Evolutionary conservation across 1,284 basidiomycete species (phyloP).

Genomic region (Blastosporella zonata): DNA sequence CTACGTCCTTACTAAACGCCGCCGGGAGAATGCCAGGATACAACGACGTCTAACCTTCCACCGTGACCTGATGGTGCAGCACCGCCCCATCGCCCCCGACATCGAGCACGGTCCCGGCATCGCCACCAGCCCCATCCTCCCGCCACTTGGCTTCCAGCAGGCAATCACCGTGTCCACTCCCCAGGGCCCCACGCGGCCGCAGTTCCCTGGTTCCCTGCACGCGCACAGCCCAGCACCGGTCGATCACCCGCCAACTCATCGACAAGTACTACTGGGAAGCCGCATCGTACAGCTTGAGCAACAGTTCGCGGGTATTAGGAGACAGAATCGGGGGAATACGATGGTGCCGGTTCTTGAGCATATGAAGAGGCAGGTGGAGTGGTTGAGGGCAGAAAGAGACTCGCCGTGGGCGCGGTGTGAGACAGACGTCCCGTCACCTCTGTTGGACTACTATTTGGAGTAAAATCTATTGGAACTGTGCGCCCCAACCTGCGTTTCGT

Average conservation of each 20-base stretch:
- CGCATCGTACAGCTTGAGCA: constrained; percentile 13
- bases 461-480: not conserved
- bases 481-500: no score
- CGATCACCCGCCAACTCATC: constrained; percentile 8
- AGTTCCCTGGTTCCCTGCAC: not conserved
- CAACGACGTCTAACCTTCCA: constrained; percentile 15
- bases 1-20: constrained; percentile 8
- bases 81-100: constrained; percentile 8
- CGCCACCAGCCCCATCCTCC: constrained; percentile 2
- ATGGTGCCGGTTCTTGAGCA: constrained; percentile 12
- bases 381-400: constrained; percentile 14
- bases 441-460: constrained; percentile 11
- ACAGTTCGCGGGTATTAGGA: constrained; percentile 11
- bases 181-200: not conserved
- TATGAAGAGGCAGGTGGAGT: constrained; percentile 16
- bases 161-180: not conserved
- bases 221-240: not conserved
- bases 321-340: constrained; percentile 9
- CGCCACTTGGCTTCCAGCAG: constrained; percentile 6
- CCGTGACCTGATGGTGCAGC: constrained; percentile 19
- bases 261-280: constrained; percentile 10
- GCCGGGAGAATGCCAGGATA: constrained; percentile 1
- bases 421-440: constrained; percentile 12
- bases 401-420: constrained; percentile 16
- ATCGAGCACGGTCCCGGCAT: constrained; percentile 6